Evolutionary conservation across 208 protist genomes (phyloP).

Genomic region (Acanthamoeba royreba): DNA sequence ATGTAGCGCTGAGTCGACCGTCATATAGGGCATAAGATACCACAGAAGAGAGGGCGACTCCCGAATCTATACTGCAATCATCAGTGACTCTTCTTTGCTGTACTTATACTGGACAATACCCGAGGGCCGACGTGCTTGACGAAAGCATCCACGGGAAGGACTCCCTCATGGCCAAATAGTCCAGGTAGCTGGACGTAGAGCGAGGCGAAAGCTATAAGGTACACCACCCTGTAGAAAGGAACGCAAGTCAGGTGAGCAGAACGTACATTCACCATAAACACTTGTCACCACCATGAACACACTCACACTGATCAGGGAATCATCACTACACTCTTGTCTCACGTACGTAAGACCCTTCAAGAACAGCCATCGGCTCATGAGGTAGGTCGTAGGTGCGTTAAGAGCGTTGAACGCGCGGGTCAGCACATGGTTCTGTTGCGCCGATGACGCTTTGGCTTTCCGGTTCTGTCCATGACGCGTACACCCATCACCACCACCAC

Average conservation of each 20-base stretch:
- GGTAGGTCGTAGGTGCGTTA: no score
- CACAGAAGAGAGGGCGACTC: not conserved
- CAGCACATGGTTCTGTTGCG: no score
- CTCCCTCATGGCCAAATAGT: not conserved
- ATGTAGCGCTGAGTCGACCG: not conserved
- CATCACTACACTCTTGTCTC: not conserved
- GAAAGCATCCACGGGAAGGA: not conserved
- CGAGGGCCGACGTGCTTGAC: not conserved
- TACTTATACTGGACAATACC: not conserved
- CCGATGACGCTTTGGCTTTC: no score
- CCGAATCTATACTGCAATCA: not conserved
- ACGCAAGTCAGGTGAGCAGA: not conserved
- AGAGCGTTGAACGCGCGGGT: no score
- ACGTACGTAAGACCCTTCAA: not conserved
- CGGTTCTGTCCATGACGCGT: no score
- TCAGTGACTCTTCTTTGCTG: not conserved
- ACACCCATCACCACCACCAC: no score
- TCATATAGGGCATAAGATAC: not conserved
- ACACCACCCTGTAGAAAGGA: not conserved
- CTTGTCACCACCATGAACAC: not conserved
- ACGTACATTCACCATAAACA: not conserved
- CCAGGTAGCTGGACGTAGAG: slow-evolving; percentile 43
- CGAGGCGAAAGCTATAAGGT: slow-evolving; percentile 45
- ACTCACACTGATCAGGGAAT: not conserved
- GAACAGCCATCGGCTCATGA: not conserved